Evolutionary conservation across 192 early-diverging fungal genomes (phyloP).

Genomic region (Backusella sp.): DNA sequence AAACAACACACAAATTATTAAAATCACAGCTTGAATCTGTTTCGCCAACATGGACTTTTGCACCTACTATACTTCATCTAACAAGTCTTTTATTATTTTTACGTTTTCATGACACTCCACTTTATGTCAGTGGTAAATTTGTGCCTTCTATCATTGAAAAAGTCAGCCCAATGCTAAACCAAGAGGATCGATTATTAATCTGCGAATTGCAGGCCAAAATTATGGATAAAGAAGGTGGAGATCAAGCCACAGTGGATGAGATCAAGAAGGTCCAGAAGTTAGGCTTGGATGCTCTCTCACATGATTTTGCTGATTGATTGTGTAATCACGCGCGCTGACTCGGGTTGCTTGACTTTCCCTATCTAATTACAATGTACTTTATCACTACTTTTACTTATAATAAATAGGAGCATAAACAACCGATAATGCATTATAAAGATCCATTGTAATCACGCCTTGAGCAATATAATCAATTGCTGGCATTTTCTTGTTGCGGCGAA

Average conservation of each 20-base stretch:
- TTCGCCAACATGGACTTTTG: not conserved
- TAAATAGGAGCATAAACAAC: too few relatives aligned
- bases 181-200: not conserved
- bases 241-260: not conserved
- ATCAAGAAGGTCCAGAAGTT: not conserved
- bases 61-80: not conserved
- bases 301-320: not conserved
- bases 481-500: not conserved
- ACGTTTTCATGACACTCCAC: not conserved
- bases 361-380: not conserved
- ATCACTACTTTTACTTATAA: not conserved
- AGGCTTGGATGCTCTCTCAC: not conserved
- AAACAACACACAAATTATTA: not conserved
- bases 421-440: too few relatives aligned
- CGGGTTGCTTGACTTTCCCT: not conserved
- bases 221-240: not conserved
- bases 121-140: constrained; percentile 1
- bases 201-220: not conserved
- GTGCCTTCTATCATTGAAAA: not conserved
- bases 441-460: too few relatives aligned
- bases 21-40: not conserved
- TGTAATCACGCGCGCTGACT: not conserved
- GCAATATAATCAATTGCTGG: too few relatives aligned
- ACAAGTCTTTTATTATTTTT: not conserved
- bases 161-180: not conserved